Evolutionary conservation across 768 basidiomycete species (phyloP), one percentile per base, ranked within the genome.

Genomic region (Auriscalpium microsporum): DNA sequence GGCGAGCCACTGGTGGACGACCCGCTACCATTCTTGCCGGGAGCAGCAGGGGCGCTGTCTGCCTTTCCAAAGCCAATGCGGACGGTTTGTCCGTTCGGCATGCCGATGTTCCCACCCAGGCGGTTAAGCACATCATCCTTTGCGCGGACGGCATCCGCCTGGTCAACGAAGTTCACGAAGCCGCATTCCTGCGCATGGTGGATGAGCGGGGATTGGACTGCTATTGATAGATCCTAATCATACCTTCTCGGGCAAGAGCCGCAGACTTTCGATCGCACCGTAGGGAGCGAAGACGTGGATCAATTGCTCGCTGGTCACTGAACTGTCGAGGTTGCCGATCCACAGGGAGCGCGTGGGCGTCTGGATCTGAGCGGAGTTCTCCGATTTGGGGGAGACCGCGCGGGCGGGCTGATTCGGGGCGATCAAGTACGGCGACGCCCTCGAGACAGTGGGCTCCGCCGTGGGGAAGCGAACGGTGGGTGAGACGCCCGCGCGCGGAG

Each of bases 31-130:
- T 42, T 87, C 63, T 90, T 91, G 36, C 90, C 84, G 14, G 92
- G 89, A 8, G 92, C 89, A 42, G 90, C 84, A 34, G 95, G 95
- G 5, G 92, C 95, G 62, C 93, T 94, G 65, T 97, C 94, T 2
- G 93, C 93, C 68, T 98, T 99, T 23, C 95, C 96, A 67, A 96
- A 99, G 2, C 96, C 96, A 65, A 99, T 94, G 47, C 96, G 86
- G 52, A 99, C 95, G 1, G 91, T 92, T 69, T 94, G 92, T 13
- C 94, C 93, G 61, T 94, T 95, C 4, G 90, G 87, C 82, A 94
- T 88, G 52, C 90, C 88, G 57, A 96, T 93, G 62, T 91, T 89
- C 8, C 95, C 94, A 48, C 93, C 93, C 23, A 97, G 80, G 21
- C 95, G 84, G 69, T 95, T 97, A 53, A 96, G 78, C 42, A 99